A percentile compares a stretch with the other conserved stretches of the same genome.
These are phyloP conservation scores for Colletotrichum trifolii DNA, from an alignment of 2,329 filamentous ascomycete species.

Conservation along the genomic window DNA sequence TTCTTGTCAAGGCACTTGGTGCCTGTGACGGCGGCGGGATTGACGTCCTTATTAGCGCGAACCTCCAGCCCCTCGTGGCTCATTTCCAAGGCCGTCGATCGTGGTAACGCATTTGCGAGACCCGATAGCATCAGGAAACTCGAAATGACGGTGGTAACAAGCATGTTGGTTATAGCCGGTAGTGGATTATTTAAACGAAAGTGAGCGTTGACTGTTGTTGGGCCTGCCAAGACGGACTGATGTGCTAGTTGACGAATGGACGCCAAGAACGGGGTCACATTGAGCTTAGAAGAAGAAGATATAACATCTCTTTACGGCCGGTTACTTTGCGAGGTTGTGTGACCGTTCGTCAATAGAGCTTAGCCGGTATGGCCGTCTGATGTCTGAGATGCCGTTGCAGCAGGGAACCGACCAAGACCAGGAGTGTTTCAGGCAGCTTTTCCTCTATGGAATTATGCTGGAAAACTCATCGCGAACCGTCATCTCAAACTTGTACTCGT, in stretches of 20 bases:
- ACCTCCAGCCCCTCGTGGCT: background rate
- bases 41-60: slow-evolving; percentile 17
- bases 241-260: background rate
- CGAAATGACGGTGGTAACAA: slow-evolving; percentile 8
- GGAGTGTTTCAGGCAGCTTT: background rate
- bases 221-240: slow-evolving; percentile 4
- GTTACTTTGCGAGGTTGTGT: background rate
- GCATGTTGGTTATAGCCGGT: slow-evolving; percentile 11
- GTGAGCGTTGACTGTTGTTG: background rate
- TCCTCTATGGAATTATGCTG: background rate
- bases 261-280: background rate
- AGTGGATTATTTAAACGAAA: background rate
- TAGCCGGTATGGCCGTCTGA: background rate
- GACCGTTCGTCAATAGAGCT: background rate
- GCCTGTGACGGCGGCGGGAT: slow-evolving; percentile 21
- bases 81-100: background rate
- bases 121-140: background rate
- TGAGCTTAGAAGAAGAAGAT: no score
- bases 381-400: background rate
- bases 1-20: slow-evolving; percentile 18
- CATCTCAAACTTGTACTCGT: no score
- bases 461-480: no score
- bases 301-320: no score
- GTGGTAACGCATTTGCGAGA: slow-evolving; percentile 1
- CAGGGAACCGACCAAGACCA: background rate